These are phyloP conservation scores for Penicillium sp. DNA, from an alignment of 2,329 filamentous ascomycete species.

Conservation along the genomic window DNA sequence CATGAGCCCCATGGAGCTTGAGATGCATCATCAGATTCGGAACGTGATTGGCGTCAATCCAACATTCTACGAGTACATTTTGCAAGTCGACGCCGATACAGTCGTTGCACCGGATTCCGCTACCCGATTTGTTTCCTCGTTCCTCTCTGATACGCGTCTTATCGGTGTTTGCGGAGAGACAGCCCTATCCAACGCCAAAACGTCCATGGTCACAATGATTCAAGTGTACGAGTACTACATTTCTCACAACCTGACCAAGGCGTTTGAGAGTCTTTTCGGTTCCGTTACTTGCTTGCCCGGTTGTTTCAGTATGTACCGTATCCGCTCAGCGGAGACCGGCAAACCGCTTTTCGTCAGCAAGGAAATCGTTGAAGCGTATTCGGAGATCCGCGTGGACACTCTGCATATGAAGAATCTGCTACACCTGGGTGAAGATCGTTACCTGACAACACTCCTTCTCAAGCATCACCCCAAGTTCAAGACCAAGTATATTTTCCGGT, in stretches of 20 bases:
- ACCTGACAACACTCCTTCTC: slow-evolving; percentile 86
- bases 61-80: slow-evolving; percentile 93
- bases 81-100: slow-evolving; percentile 97
- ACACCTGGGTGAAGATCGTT: slow-evolving; percentile 95
- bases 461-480: slow-evolving; percentile 93
- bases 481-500: slow-evolving; percentile 92
- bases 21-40: slow-evolving; percentile 97
- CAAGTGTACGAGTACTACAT: slow-evolving; percentile 99
- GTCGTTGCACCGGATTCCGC: slow-evolving; percentile 84
- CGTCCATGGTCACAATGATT: slow-evolving; percentile 96
- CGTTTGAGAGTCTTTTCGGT: slow-evolving; percentile 94
- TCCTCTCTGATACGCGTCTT: slow-evolving; percentile 86
- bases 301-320: slow-evolving; percentile 99
- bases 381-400: slow-evolving; percentile 92
- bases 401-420: slow-evolving; percentile 98
- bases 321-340: slow-evolving; percentile 86
- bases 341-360: slow-evolving; percentile 95
- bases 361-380: slow-evolving; percentile 81
- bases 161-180: slow-evolving; percentile 95
- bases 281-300: slow-evolving; percentile 96
- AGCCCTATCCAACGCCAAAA: slow-evolving; percentile 83
- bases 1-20: slow-evolving; percentile 93
- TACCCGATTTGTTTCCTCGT: slow-evolving; percentile 85
- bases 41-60: slow-evolving; percentile 99
- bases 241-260: slow-evolving; percentile 93